phyloP scores from a whole-genome alignment of 2,329 filamentous ascomycete species.

The Hirsutella thompsonii region DNA sequence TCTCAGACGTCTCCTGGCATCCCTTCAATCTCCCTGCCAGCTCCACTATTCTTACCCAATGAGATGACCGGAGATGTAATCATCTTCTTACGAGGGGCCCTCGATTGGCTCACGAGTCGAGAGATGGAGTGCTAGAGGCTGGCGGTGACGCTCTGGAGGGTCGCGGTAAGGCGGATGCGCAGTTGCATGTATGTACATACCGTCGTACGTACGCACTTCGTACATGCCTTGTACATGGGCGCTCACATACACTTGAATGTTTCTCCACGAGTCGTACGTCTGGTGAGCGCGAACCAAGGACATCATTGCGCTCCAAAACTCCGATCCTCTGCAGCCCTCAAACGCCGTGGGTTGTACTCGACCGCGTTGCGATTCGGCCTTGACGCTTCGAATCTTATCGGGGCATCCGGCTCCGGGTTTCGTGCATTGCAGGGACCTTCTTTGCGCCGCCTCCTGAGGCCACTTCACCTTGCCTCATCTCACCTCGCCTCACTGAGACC shows the following conservation, averaged over 20 bases:
- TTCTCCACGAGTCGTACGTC: no score
- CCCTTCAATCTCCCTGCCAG: slow-evolving; percentile 3
- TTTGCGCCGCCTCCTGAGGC: neutral
- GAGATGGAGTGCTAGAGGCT: neutral
- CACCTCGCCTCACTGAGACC: neutral
- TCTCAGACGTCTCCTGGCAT: no score
- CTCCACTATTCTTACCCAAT: slow-evolving; percentile 5
- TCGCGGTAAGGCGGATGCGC: neutral
- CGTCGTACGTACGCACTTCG: neutral
- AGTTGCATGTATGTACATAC: neutral
- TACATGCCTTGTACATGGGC: neutral
- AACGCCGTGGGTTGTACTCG: no score
- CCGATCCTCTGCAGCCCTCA: no score
- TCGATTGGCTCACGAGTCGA: neutral
- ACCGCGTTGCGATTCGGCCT: no score
- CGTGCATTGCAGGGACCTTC: neutral
- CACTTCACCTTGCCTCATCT: neutral
- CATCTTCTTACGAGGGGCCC: slow-evolving; percentile 3
- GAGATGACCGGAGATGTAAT: slow-evolving; percentile 7
- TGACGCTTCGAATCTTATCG: neutral
- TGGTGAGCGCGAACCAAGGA: no score
- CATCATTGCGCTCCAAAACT: no score
- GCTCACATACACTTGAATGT: no score
- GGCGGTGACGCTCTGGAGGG: slow-evolving; percentile 5
- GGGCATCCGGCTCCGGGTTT: slow-evolving; percentile 1